Conservation (phyloP, 495 filamentous ascomycete genomes). For the Pseudevernia furfuracea region DNA sequence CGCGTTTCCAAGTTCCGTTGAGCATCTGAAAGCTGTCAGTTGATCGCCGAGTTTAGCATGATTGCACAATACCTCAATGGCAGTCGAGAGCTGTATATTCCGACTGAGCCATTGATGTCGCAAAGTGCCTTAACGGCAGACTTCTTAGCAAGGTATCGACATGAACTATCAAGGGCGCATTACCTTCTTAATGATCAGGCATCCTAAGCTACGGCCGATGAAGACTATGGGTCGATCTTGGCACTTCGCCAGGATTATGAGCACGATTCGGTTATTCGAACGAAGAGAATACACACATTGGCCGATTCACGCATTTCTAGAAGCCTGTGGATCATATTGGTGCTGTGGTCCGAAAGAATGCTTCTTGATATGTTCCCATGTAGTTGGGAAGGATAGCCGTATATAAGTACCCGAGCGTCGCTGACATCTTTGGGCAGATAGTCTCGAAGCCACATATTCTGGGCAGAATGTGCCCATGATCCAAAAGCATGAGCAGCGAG, state of each 20-base stretch:
- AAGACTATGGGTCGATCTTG: constrained; percentile 28
- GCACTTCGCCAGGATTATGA: constrained; percentile 19
- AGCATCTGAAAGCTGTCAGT: not conserved
- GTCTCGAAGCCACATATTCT: constrained; percentile 36
- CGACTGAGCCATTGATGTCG: constrained; percentile 13
- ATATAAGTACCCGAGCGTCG: constrained; percentile 31
- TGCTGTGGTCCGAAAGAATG: constrained; percentile 27
- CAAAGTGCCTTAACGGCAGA: constrained; percentile 1
- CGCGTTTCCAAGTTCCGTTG: constrained; percentile 7
- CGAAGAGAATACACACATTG: constrained; percentile 18
- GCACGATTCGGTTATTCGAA: not conserved
- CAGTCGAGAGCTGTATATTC: constrained; percentile 2
- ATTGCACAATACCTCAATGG: not conserved
- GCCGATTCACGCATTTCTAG: constrained; percentile 20
- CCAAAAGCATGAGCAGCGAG: constrained; percentile 33
- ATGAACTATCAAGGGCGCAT: not conserved
- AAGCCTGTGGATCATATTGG: constrained; percentile 26
- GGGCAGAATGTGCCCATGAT: constrained; percentile 29
- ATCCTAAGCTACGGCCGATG: constrained; percentile 32
- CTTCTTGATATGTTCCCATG: constrained; percentile 21
- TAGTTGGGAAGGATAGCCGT: constrained; percentile 35
- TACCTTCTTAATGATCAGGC: constrained; percentile 32
- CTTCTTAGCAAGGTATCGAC: not conserved
- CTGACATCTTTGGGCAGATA: constrained; percentile 32
- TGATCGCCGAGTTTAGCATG: not conserved